Evolutionary conservation across 1,284 basidiomycete genomes (phyloP), one percentile per base, ranked within the genome.

Genomic region (Erythrobasidium hasegawianum): DNA sequence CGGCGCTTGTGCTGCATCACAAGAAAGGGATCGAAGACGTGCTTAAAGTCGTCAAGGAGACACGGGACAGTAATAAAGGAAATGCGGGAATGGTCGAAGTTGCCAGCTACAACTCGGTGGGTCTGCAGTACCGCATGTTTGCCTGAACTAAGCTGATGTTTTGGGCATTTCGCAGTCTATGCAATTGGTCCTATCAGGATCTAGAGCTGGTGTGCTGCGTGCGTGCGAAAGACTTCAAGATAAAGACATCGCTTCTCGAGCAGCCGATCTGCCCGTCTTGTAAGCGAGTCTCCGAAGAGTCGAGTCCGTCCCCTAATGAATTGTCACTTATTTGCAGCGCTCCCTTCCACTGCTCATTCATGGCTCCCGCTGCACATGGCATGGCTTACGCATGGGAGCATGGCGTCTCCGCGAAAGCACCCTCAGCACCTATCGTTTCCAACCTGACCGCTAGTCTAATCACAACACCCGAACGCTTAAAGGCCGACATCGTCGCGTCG

Each of bases 231-330:
- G 68, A 13, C 52, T 76, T 26, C 47, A 70, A 27, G 68, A 73
- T 18, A 45, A 68, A 16, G 71, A 70, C 14, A 73, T 76, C 22
- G 75, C 74, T 0, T 61, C 68, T 14, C 62, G 73, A 26, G 75
- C 75, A 9, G 73, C 75, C n/a, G 75, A 76, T 61, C 47, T 76
- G 22, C 75, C 75, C n/a, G 74, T 74, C 40, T 72, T 73, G 73
- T 75, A 47, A 67, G 73, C 68, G 13, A 18, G n/a, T 8, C 38
- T 27, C 18, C 22, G 1, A 14, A 39, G 22, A 4, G 2, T 40
- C 33, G 1, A 7, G 57, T 16, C 18, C 0, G 27, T 20, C 27
- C 13, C 5, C 47, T n/a, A 9, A 8, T 41, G 26, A 26, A 40
- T 27, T 40, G 11, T 14, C 1, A 33, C 3, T 2, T 39, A 10